Percentiles rank a stretch among this genome's conserved stretches.
These are phyloP conservation scores for Draba incana DNA, from an alignment of 345 rosid species.

Conservation along the genomic window DNA sequence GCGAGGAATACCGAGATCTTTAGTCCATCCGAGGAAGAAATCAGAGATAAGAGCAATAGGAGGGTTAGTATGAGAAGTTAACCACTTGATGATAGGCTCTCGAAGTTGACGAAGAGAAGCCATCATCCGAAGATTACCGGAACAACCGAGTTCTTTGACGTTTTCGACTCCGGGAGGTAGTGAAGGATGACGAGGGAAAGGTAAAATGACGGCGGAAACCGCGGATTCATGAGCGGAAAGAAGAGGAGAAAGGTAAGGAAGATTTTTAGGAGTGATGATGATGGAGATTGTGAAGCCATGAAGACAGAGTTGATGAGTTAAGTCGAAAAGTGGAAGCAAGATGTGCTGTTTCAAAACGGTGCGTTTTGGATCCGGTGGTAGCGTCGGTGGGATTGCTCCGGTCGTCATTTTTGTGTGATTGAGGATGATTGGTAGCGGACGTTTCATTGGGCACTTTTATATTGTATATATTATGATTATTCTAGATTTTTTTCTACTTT, in stretches of 20 bases:
- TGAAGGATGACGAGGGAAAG: too few species aligned
- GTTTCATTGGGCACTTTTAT: too few species aligned
- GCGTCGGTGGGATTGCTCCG: background rate
- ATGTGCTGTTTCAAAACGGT: constrained; percentile 40
- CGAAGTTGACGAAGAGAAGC: too few species aligned
- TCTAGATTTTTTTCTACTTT: too few species aligned
- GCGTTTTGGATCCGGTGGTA: background rate
- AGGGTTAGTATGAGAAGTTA: constrained; percentile 54
- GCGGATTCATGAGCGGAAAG: constrained; percentile 43
- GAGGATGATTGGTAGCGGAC: background rate
- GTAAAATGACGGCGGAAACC: too few species aligned
- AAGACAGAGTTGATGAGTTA: constrained; percentile 53
- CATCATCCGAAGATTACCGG: too few species aligned
- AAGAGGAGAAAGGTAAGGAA: constrained; percentile 50
- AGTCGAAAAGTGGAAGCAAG: constrained; percentile 53
- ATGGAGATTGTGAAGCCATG: constrained; percentile 48
- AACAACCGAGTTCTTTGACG: too few species aligned
- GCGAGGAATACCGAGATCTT: constrained; percentile 49
- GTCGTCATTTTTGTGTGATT: background rate
- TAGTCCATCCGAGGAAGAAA: constrained; percentile 78
- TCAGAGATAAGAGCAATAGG: constrained; percentile 72
- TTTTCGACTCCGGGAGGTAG: too few species aligned
- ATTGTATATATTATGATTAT: too few species aligned
- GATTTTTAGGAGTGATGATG: constrained; percentile 56
- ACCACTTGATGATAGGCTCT: too few species aligned